Base-by-base conservation (phyloP, 2,329 filamentous ascomycete genomes). In the Calonectria multiphialidica region DNA sequence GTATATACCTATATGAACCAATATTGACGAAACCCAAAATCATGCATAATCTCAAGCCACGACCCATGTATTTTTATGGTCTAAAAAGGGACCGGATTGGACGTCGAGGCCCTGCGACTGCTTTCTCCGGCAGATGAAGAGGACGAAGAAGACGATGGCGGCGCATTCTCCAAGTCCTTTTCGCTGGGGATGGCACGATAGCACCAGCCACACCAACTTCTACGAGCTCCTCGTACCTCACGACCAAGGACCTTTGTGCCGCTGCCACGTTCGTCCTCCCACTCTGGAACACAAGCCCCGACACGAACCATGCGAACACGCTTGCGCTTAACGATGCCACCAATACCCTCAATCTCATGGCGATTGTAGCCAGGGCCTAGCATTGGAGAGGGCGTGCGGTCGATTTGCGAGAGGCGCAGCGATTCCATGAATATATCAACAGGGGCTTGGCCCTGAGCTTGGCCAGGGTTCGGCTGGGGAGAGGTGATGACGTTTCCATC, bases 151-250 rank as follows among this genome's bases (percentile, higher is more conserved):
- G 79, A 78, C 30, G 78, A 80, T 3, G 71, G 57, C 16, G 77
- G 63, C 65, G 76, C 76, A 57, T 80, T 80, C 21, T 72, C 72
- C 18, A 79, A 69, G 49, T 91, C 89, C 74, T 84, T 86, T 47
- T 84, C 82, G 2, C 91, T 88, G 0, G 92, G 92, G 65, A 97
- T 90, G 3, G 95, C 92, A 72, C 95, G 88, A 82, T 89, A 91
- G 82, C 96, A 98, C 96, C 96, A 98, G 0, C 94, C 95, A 83
- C 96, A 98, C 95, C 95, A 98, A 81, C 94, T 95, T 72, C 96
- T 89, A 69, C 91, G 87, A 61, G 85, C 83, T 0, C 94, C 94
- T 16, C 87, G 87, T 66, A 92, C 89, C 83, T 98, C 96, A 28
- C 93, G 86, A 18, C 88, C 88, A 30, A 98, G 86, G 76, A 93